Base-by-base conservation (phyloP, 2,329 filamentous ascomycete species). In the Penicillium freii region DNA sequence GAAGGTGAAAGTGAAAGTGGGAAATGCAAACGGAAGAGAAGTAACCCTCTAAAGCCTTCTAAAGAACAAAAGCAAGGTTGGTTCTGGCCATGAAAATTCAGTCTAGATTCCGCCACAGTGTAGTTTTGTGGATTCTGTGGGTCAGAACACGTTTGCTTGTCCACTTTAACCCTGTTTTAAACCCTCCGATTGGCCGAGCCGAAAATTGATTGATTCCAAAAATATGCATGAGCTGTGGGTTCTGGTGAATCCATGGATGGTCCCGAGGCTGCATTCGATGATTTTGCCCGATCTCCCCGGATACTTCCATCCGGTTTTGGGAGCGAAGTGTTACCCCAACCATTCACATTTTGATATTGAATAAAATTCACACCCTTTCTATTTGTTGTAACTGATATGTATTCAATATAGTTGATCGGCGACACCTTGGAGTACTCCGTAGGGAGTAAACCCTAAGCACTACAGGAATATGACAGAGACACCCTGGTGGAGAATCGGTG, bases 71-170 rank as follows among this genome's bases (percentile, higher is more conserved):
- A 50, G 45, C 45, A 50, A 27, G 45, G 46, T 23, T 43, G 45
- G 53, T 29, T 43, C 60, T 31, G 8, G 34, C 6, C 56, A 34
- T 27, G 51, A 47, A 51, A 49, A 39, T 33, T 46, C 25, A 59
- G 61, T 66, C 62, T 65, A 66, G 62, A 62, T 52, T 54, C 54
- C 63, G 63, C 63, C 63, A 67, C 63, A 49, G 43, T 29, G 55
- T 44, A 58, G 38, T n/a, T 23, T 9, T 40, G 46, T 58, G 64
- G 64, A 54, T 25, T 48, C 8, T 8, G 63, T 66, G 64, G 64
- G 58, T 43, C 54, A 4, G 8, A 59, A 65, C 64, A 66, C 64
- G 64, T 64, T 66, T 59, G 57, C 62, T 57, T 60, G 57, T 6
- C 54, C 54, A 57, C 54, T 53, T 53, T 57, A 43, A 53, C 23